Evolutionary conservation across 805 yeast species (phyloP).

Genomic region (Candida andamanensis): DNA sequence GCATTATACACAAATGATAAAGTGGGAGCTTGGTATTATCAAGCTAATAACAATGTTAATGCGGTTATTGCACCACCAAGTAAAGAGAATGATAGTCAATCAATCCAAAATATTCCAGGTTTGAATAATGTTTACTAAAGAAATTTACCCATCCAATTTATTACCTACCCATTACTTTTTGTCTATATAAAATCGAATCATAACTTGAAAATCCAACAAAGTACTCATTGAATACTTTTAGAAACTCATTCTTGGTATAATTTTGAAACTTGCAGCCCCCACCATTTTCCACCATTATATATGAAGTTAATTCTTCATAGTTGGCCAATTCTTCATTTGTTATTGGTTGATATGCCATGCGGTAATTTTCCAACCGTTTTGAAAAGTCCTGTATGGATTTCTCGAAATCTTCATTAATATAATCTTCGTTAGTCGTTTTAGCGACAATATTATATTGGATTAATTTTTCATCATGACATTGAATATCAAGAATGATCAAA

Average conservation of each 20-base stretch:
- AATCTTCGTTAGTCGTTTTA: conserved; percentile 61
- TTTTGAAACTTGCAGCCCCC: conserved; percentile 16
- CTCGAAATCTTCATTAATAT: conserved; percentile 46
- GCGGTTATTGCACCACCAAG: conserved; percentile 30
- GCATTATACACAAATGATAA: conserved; percentile 64
- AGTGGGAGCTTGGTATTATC: conserved; percentile 44
- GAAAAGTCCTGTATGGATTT: conserved; percentile 57
- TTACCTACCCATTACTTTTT: too few species aligned
- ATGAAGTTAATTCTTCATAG: conserved; percentile 15
- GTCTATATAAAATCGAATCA: conserved; percentile 21
- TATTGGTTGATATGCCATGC: conserved; percentile 28
- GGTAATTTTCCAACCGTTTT: conserved; percentile 50
- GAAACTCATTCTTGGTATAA: conserved; percentile 7
- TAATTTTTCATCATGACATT: conserved; percentile 48
- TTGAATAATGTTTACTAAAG: too few species aligned
- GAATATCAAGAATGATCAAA: conserved; percentile 55
- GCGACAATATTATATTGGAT: conserved; percentile 58
- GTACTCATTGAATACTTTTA: conserved; percentile 6
- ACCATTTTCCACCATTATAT: conserved; percentile 22
- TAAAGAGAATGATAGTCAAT: conserved; percentile 4
- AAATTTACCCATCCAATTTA: too few species aligned
- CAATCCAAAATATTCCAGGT: conserved; percentile 20
- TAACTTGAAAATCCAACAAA: conserved; percentile 14
- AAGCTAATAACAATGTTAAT: conserved; percentile 41
- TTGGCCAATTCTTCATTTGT: conserved; percentile 18